Conservation (phyloP, 2,329 filamentous ascomycete species). For the Xylariomycetidae sp. region DNA sequence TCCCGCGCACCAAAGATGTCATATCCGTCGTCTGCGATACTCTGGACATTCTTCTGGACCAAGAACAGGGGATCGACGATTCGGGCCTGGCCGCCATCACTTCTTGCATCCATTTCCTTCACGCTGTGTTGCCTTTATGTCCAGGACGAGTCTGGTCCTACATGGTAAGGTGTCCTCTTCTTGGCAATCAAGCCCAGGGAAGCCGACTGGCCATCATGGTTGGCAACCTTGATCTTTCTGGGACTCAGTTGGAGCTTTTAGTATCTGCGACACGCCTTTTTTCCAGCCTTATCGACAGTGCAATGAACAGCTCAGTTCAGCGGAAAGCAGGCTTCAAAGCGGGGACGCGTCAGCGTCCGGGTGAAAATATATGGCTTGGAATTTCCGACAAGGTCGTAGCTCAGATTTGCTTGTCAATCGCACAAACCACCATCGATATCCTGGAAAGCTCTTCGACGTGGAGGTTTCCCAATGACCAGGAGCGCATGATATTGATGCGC, state of each 20-base stretch:
- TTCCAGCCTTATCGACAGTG: conserved; percentile 69
- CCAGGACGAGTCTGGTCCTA: conserved; percentile 89
- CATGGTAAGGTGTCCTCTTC: conserved; percentile 72
- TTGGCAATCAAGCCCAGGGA: conserved; percentile 71
- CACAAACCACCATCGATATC: conserved; percentile 72
- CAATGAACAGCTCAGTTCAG: conserved; percentile 63
- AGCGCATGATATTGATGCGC: conserved; percentile 64
- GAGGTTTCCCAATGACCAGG: conserved; percentile 68
- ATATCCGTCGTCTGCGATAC: conserved; percentile 78
- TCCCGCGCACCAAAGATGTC: conserved; percentile 64
- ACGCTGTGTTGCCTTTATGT: conserved; percentile 65
- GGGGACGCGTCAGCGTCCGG: conserved; percentile 38
- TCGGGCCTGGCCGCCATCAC: conserved; percentile 61
- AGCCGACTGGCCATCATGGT: conserved; percentile 75
- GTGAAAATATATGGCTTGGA: conserved; percentile 58
- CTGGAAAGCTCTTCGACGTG: conserved; percentile 83
- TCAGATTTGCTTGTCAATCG: conserved; percentile 66
- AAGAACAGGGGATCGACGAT: conserved; percentile 58
- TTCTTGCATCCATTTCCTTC: conserved; percentile 75
- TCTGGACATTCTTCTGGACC: conserved; percentile 66
- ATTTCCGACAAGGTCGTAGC: conserved; percentile 75
- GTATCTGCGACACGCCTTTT: conserved; percentile 70
- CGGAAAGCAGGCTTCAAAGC: conserved; percentile 55
- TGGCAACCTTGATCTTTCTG: conserved; percentile 74
- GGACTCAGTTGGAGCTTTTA: conserved; percentile 73